phyloP scores from a whole-genome alignment of 2,329 filamentous ascomycete genomes.

The Berkeleyomyces basicola region DNA sequence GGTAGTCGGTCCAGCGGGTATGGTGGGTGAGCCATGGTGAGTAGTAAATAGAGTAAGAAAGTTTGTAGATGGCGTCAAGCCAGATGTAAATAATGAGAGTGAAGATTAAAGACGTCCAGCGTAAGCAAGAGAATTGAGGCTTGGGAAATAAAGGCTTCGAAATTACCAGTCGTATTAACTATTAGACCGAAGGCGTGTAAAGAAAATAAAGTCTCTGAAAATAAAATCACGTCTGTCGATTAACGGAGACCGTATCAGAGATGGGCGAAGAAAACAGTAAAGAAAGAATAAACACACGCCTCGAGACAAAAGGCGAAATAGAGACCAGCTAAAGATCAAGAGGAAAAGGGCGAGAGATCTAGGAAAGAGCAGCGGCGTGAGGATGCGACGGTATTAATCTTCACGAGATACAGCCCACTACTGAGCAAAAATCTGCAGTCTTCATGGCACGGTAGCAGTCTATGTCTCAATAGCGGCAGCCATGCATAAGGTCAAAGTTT shows the following conservation, averaged over 20 bases:
- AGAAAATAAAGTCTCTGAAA: slow-evolving; percentile 13
- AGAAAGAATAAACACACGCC: slow-evolving; percentile 18
- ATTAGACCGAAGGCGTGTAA: slow-evolving; percentile 1
- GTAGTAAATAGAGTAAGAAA: slow-evolving; percentile 18
- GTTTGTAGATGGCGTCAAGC: background rate
- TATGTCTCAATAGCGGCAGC: background rate
- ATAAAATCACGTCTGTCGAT: background rate
- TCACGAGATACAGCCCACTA: background rate
- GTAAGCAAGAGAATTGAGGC: background rate
- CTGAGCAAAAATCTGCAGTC: background rate
- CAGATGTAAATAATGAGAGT: background rate
- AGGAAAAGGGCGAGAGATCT: slow-evolving; percentile 18
- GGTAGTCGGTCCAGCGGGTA: slow-evolving; percentile 37
- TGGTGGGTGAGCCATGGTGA: slow-evolving; percentile 15
- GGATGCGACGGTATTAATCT: background rate
- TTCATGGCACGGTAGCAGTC: background rate
- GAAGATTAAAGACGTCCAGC: slow-evolving; percentile 5
- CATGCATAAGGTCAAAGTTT: background rate
- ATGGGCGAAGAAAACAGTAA: background rate
- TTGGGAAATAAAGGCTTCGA: slow-evolving; percentile 1
- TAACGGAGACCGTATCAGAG: background rate
- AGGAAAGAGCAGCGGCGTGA: slow-evolving; percentile 11
- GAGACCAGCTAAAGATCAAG: slow-evolving; percentile 20
- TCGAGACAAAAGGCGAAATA: slow-evolving; percentile 12
- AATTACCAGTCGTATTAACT: slow-evolving; percentile 3